Percentiles rank a stretch among this genome's conserved stretches.
These are phyloP conservation scores for Aspergillus saccharolyticus DNA, from an alignment of 495 filamentous ascomycete species.

Conservation along the genomic window DNA sequence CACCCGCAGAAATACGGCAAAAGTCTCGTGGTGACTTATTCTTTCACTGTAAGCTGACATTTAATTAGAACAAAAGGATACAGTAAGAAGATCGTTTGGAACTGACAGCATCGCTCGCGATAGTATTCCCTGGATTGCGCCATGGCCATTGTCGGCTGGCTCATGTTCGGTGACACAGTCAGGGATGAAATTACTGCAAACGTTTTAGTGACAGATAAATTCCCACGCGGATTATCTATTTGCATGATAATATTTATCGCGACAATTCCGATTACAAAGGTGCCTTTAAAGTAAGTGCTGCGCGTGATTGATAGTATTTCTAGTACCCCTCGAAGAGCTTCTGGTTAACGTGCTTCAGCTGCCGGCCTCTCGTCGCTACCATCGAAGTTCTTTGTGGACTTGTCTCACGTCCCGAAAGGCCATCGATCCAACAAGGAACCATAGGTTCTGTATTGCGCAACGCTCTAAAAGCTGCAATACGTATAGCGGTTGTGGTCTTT, in stretches of 20 bases:
- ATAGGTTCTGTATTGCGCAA: slow-evolving; percentile 53
- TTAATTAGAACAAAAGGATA: background rate
- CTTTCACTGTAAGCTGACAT: slow-evolving; percentile 68
- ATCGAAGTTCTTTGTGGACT: slow-evolving; percentile 76
- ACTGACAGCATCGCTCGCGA: slow-evolving; percentile 10
- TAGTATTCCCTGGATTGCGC: slow-evolving; percentile 73
- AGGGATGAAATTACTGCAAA: slow-evolving; percentile 88
- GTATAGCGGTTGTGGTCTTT: slow-evolving; percentile 51
- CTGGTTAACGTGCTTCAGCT: slow-evolving; percentile 38
- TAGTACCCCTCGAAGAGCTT: background rate
- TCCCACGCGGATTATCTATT: slow-evolving; percentile 68
- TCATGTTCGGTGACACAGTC: slow-evolving; percentile 90
- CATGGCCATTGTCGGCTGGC: slow-evolving; percentile 74
- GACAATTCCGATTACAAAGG: slow-evolving; percentile 91
- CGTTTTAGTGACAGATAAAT: slow-evolving; percentile 65
- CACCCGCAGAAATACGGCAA: slow-evolving; percentile 81
- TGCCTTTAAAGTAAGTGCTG: slow-evolving; percentile 81
- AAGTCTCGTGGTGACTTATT: slow-evolving; percentile 74
- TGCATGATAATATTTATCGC: slow-evolving; percentile 80
- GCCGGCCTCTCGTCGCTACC: slow-evolving; percentile 80
- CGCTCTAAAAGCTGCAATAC: slow-evolving; percentile 54
- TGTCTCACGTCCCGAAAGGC: slow-evolving; percentile 26
- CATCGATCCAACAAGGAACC: slow-evolving; percentile 40
- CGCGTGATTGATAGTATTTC: background rate
- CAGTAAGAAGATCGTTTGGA: background rate